Base-by-base conservation (phyloP, 257 asterid species). In the Petunia secreta region DNA sequence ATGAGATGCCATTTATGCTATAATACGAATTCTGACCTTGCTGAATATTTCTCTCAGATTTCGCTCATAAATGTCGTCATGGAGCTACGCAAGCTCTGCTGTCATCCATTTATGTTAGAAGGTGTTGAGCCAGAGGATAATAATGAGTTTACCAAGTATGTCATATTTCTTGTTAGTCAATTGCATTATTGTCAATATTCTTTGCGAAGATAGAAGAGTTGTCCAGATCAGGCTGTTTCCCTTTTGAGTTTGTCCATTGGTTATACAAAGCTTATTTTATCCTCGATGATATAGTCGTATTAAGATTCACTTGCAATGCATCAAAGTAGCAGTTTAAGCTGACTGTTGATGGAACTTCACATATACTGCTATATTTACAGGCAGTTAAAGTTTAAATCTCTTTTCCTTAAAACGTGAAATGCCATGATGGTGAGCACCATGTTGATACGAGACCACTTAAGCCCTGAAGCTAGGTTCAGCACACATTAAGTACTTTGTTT, bases 51-150 rank as follows among this genome's bases (percentile, higher is more conserved):
- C 79, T 81, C 74, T 78, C 87, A 95, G 99, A 93, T 95, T 78
- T 95, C 99, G 53, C 98, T 95, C 63, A 89, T 90, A 81, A 95
- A 95, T 84, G 99, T 95, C 90, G 99, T 95, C 86, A 95, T 95
- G 99, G 99, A 95, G 87, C 95, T 95, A 84, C 98, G 99, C 88
- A 95, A 95, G 85, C 98, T 95, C 65, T 95, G 98, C 82, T 93
- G 99, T 87, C 99, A 95, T 85, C 97, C 96, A 60, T 96, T 92
- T 87, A 91, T 96, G 98, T 81, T 96, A 89, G 99, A 94, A 92
- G 99, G 99, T 3, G 99, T 96, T 85, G 99, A 94, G 88, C 99
- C 99, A 80, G 95, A 92, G 80, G 97, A 96, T 83, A 71, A 75
- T 40, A 83, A 86, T 62, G 99, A 96, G 86, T 96, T 92, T 80